Base-by-base conservation (phyloP, 2,329 filamentous ascomycete species). In the Phyllachora maydis region DNA sequence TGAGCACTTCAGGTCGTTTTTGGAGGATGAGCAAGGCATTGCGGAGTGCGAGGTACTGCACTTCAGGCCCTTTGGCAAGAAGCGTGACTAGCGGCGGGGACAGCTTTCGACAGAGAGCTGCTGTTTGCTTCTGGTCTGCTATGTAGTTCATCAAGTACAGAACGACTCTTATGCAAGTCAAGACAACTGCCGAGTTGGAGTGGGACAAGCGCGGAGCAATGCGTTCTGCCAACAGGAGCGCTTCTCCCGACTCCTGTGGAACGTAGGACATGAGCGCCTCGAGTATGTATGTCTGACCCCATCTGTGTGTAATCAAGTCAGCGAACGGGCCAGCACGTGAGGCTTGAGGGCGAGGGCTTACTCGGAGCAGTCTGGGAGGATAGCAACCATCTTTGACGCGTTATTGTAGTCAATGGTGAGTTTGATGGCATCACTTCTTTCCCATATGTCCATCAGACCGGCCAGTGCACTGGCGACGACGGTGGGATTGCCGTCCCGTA, bases 141-240 rank as follows among this genome's bases (percentile, higher is more conserved):
- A 98, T 93, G 52, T 98, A 98, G 54, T 98, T 98, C 79, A 95
- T 88, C 28, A 98, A 61, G 42, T 98, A 98, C 23, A 98, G 64
- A 17, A 98, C 83, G 19, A 98, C 88, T 28, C 88, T 72, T 39
- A 93, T 92, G 44, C 82, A 93, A 4, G 88, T 95, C 28, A 98
- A 60, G 4, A 95, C 88, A 16, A 98, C 88, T 0, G 88, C 76
- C 8, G 88, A 93, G 47, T 98, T 98, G 19, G 82, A 88, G 47
- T 98, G 88, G 14, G 88, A 95, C 15, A 98, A 61, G 10, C 88
- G 78, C n/a, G 88, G 88, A 1, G 85, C 68, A 41, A 98, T 90
- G 30, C 88, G 71, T 47, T 98, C 88, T 8, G 88, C 88, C 19
- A 98, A 61, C 10, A 98, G 59, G 5, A 81, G 62, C 4, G 88